Conservation (phyloP, 164 flowering plant genomes). For the Annona squamosa region DNA sequence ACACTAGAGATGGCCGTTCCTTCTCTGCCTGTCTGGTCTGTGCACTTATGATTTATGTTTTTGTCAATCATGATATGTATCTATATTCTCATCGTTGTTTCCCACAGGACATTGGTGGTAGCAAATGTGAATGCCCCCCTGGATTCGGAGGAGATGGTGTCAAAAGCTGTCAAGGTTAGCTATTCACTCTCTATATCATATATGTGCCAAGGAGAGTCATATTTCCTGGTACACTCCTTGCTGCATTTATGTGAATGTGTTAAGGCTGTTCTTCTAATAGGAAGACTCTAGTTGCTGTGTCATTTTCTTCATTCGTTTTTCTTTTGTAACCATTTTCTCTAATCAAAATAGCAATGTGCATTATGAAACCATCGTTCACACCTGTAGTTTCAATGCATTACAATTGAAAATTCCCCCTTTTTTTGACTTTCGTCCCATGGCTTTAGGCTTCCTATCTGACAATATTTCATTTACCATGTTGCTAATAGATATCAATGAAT, state of each 20-base stretch:
- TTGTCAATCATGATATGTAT: background rate
- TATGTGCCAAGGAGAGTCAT: background rate
- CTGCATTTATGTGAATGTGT: background rate
- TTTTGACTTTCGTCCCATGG: background rate
- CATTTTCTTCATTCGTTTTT: background rate
- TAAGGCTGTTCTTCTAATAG: background rate
- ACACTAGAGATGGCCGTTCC: slow-evolving; percentile 47
- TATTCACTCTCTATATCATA: background rate
- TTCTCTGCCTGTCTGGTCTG: slow-evolving; percentile 85
- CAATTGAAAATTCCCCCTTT: background rate
- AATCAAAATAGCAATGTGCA: background rate
- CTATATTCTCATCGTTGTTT: slow-evolving; percentile 6
- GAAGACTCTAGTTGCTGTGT: background rate
- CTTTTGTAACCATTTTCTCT: background rate
- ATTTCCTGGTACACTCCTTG: background rate
- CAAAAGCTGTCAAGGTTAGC: slow-evolving; percentile 70
- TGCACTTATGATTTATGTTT: slow-evolving; percentile 3
- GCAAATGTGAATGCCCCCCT: slow-evolving; percentile 68
- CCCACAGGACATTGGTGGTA: slow-evolving; percentile 44
- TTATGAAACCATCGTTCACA: background rate
- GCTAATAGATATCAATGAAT: slow-evolving; percentile 72
- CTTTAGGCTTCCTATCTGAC: background rate
- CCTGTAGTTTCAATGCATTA: background rate
- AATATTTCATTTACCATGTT: background rate
- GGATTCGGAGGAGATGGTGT: slow-evolving; percentile 90